phyloP scores from a whole-genome alignment of 139 green algal species.

The Coccomyxa sp. region DNA sequence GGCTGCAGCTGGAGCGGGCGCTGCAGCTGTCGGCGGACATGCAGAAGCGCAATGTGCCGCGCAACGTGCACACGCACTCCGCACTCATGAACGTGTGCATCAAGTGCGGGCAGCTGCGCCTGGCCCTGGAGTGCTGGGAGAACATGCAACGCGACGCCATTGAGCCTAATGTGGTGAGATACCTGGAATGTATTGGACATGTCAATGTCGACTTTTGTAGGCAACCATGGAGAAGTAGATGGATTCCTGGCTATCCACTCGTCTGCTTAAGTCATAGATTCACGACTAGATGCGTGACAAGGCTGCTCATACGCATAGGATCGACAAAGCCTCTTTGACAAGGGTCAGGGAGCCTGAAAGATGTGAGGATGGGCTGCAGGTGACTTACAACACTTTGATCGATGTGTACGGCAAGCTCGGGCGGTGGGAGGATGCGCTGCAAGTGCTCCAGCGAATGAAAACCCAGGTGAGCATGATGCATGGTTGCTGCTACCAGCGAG shows the following conservation, averaged over 20 bases:
- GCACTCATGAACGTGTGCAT: constrained; percentile 30
- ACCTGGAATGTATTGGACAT: no score
- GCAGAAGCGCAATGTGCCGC: constrained; percentile 19
- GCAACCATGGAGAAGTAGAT: no score
- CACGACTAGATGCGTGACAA: no score
- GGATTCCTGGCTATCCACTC: no score
- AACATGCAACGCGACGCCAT: constrained; percentile 2
- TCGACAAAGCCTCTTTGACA: no score
- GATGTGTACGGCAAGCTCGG: constrained; percentile 69
- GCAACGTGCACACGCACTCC: constrained; percentile 26
- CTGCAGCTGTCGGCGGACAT: constrained; percentile 54
- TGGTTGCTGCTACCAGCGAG: no score
- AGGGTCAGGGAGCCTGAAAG: no score
- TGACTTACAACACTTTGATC: constrained; percentile 80
- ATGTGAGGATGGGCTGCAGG: no score
- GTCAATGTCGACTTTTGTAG: neutral
- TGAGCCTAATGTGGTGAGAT: neutral
- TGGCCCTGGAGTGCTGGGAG: constrained; percentile 22
- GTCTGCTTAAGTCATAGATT: no score
- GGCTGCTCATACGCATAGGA: no score
- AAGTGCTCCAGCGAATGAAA: constrained; percentile 53
- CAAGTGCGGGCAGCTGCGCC: constrained; percentile 17
- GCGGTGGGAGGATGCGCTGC: constrained; percentile 60
- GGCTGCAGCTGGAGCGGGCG: constrained; percentile 42
- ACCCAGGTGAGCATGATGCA: constrained; percentile 40